Conservation (phyloP, 352 stramenopile genomes). For the Labyrinthula sp. region DNA sequence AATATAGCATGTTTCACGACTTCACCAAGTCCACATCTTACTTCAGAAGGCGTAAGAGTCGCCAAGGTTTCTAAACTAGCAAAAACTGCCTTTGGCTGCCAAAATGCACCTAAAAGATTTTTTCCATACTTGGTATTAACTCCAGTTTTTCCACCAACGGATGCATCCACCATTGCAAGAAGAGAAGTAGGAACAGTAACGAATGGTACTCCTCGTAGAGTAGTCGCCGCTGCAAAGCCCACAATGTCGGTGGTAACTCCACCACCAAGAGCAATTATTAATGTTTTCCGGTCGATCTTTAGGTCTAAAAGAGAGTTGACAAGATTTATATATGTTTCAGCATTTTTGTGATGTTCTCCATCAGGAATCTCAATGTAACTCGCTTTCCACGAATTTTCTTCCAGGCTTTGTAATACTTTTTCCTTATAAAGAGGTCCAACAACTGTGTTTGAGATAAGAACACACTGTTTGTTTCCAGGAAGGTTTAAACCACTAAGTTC, state of each 20-base stretch:
- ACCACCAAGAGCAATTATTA: conserved; percentile 61
- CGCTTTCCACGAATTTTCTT: conserved; percentile 1
- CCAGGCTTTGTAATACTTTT: conserved; percentile 1
- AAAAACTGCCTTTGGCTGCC: conserved; percentile 88
- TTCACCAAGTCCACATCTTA: conserved; percentile 75
- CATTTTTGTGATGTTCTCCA: conserved; percentile 21
- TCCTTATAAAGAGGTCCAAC: conserved; percentile 19
- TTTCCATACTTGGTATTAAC: conserved; percentile 83
- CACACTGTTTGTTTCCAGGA: conserved; percentile 15
- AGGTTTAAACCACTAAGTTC: conserved; percentile 2
- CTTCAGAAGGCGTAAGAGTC: conserved; percentile 81
- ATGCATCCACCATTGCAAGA: conserved; percentile 93
- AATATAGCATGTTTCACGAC: conserved; percentile 94
- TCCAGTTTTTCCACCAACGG: conserved; percentile 89
- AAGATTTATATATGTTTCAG: conserved; percentile 18
- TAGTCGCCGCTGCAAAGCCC: conserved; percentile 86
- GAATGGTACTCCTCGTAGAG: conserved; percentile 76
- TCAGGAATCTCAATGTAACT: conserved; percentile 10
- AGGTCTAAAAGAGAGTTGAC: conserved; percentile 24
- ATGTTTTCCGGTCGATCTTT: conserved; percentile 29
- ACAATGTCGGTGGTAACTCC: conserved; percentile 92
- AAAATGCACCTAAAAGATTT: conserved; percentile 94
- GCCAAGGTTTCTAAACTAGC: conserved; percentile 71
- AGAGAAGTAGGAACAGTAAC: conserved; percentile 82
- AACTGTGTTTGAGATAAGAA: conserved; percentile 15